Evolutionary conservation across 441 rosid genomes (phyloP), one percentile per base, ranked within the genome.

Genomic region (Croton setiger): DNA sequence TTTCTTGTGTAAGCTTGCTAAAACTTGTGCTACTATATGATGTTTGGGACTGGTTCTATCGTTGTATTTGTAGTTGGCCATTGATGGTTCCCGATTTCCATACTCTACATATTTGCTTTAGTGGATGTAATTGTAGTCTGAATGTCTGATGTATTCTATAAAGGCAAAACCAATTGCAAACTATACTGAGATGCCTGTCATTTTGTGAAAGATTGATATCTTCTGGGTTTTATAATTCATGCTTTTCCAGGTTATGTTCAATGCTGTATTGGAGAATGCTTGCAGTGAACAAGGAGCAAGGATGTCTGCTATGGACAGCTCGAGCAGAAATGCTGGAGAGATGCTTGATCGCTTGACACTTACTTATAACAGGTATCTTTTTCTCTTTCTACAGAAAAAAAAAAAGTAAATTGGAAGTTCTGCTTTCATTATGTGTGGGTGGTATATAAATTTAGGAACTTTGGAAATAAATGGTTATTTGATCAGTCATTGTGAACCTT

Each of bases 291-390:
- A 85, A 85, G 97, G 97, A 70, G 96, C 95, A 6, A 88, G 97
- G 76, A 91, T 94, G 98, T 91, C 97, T 76, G 98, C 98, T 45
- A 93, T 93, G 98, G 98, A 93, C 73, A 88, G 93, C 81, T 93
- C 98, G 54, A 93, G 97, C 85, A 88, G 97, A 81, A 93, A 93
- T 82, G 97, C 97, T 43, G 98, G 98, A 14, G 98, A 93, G 2
- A 87, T 93, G 98, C 98, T 93, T 76, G 95, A 91, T 73, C 93
- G 96, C 62, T 88, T 93, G 71, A 91, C 95, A 61, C 92, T 93
- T 65, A 85, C 92, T 7, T 94, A 94, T 78, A 94, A 94, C 92
- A 86, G 89, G 96, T 89, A 74, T 70, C 71, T 67, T 4, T 33
- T 35, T 53, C 71, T 14, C 43, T 15, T 37, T 52, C 52, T 41